Percentiles rank a stretch among this genome's conserved stretches.
phyloP scores from a whole-genome alignment of 768 basidiomycete genomes.

The Paxillus ammoniavirescens region DNA sequence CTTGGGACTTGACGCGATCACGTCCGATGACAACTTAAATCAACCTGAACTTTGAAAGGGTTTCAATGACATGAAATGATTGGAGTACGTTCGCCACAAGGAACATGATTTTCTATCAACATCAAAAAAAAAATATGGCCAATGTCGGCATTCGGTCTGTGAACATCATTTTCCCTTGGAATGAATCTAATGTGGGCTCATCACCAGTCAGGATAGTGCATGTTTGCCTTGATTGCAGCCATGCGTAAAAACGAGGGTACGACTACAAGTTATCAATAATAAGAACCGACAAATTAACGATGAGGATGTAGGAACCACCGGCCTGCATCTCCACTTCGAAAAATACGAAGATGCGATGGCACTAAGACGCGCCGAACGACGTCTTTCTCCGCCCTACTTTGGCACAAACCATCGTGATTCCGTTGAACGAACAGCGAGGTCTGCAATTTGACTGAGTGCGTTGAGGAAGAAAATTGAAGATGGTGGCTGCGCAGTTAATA shows the following conservation, averaged over 20 bases:
- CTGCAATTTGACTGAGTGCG: conserved; percentile 37
- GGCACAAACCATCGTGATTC: conserved; percentile 29
- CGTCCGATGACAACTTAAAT: too few relatives aligned
- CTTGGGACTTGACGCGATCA: too few relatives aligned
- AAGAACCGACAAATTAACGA: not conserved
- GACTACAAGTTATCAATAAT: not conserved
- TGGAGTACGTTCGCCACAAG: too few relatives aligned
- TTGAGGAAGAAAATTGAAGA: conserved; percentile 9
- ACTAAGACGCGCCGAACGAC: conserved; percentile 27
- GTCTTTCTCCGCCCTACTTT: conserved; percentile 33
- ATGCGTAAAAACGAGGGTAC: not conserved
- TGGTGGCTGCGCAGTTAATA: not conserved
- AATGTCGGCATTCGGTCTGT: too few relatives aligned
- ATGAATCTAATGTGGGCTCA: too few relatives aligned
- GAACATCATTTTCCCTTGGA: too few relatives aligned
- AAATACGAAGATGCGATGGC: conserved; percentile 26
- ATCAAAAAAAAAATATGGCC: too few relatives aligned
- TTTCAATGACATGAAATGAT: too few relatives aligned
- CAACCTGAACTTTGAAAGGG: too few relatives aligned
- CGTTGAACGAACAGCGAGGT: conserved; percentile 14
- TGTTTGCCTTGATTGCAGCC: too few relatives aligned
- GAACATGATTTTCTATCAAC: too few relatives aligned
- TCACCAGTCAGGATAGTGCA: too few relatives aligned
- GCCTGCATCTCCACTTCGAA: conserved; percentile 22
- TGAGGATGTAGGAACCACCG: conserved; percentile 30